Conservation (phyloP, 495 filamentous ascomycete species). For the Aspergillus sparsus region DNA sequence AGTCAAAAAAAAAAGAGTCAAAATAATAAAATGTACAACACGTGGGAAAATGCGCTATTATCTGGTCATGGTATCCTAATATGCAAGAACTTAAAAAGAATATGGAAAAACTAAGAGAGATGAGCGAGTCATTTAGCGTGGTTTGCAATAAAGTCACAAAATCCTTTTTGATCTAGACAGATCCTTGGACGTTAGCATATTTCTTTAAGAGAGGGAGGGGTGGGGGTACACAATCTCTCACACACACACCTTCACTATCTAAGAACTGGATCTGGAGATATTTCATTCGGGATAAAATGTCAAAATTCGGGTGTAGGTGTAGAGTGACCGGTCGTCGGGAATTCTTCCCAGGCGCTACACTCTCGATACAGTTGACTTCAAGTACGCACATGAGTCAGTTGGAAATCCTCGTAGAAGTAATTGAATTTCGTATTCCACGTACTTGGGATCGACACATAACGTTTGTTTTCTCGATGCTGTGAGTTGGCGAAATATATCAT, state of each 20-base stretch:
- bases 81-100: neutral
- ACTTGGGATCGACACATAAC: constrained; percentile 50
- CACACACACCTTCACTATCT: constrained; percentile 43
- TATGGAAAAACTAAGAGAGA: neutral
- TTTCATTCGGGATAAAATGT: constrained; percentile 45
- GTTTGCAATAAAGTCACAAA: constrained; percentile 21
- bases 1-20: neutral
- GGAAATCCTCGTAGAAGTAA: too few relatives aligned
- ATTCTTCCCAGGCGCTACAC: constrained; percentile 44
- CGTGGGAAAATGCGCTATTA: constrained; percentile 1
- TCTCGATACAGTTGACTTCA: constrained; percentile 45
- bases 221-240: neutral
- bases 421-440: constrained; percentile 16
- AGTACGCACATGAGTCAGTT: too few relatives aligned
- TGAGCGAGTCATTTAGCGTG: constrained; percentile 1
- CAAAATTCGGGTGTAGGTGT: constrained; percentile 47
- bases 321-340: constrained; percentile 41
- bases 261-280: constrained; percentile 44
- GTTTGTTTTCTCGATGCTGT: constrained; percentile 41
- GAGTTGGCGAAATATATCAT: constrained; percentile 51
- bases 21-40: constrained; percentile 1
- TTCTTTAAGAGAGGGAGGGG: neutral
- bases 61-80: neutral
- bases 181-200: neutral
- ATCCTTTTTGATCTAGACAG: constrained; percentile 33